Conservation (phyloP, 306 rosid genomes). For the Trichosanthes truncata region DNA sequence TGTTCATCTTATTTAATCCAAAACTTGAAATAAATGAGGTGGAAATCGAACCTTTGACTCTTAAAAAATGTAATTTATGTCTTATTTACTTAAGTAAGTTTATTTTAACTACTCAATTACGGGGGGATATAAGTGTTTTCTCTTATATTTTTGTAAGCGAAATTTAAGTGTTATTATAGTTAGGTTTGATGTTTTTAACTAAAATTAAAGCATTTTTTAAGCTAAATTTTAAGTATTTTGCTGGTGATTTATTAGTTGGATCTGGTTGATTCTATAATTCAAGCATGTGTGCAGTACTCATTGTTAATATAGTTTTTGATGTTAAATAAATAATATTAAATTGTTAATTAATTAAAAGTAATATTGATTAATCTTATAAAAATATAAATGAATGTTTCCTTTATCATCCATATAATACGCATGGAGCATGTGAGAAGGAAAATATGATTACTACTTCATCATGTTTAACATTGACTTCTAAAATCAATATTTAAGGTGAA, state of each 20-base stretch:
- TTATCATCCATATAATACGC: not conserved
- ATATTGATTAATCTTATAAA: not conserved
- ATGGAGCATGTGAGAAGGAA: not conserved
- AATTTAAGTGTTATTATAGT: no score
- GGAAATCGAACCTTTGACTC: no score
- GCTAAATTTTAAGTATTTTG: no score
- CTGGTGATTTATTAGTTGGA: not conserved
- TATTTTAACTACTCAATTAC: no score
- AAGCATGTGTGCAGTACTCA: not conserved
- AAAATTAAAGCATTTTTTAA: no score
- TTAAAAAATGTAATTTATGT: no score
- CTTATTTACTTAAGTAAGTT: no score
- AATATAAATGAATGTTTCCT: not conserved
- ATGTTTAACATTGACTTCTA: constrained; percentile 2
- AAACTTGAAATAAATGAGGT: no score
- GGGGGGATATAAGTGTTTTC: no score
- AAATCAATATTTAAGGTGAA: not conserved
- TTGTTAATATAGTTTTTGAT: not conserved
- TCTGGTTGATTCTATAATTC: not conserved
- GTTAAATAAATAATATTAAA: not conserved
- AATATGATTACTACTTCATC: not conserved
- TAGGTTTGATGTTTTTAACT: no score
- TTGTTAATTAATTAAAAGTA: not conserved
- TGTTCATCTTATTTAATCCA: no score
- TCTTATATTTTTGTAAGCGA: no score